Conservation (phyloP, 306 rosid species). For the Malus orientalis region DNA sequence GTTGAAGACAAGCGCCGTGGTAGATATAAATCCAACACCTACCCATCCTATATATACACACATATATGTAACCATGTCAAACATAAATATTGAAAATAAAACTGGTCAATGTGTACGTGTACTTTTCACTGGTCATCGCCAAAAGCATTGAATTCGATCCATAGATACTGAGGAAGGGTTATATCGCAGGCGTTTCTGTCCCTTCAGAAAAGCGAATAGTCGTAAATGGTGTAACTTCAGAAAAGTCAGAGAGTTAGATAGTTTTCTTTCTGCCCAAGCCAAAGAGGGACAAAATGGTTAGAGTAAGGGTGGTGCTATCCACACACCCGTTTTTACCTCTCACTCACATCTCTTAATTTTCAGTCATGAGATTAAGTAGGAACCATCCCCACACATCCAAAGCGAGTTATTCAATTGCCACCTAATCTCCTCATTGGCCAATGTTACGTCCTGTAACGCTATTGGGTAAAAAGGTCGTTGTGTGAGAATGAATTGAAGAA, state of each 20-base stretch:
- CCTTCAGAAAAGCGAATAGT: neutral
- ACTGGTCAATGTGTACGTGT: neutral
- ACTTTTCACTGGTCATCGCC: neutral
- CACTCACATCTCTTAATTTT: too few species aligned
- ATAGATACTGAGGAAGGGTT: neutral
- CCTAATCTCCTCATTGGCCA: too few species aligned
- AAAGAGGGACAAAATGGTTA: neutral
- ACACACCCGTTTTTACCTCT: too few species aligned
- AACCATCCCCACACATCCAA: too few species aligned
- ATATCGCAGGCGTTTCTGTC: neutral
- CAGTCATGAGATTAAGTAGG: too few species aligned
- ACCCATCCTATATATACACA: neutral
- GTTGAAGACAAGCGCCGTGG: neutral
- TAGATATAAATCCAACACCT: neutral
- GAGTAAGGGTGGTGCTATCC: neutral
- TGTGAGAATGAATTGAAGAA: too few species aligned
- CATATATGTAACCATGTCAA: neutral
- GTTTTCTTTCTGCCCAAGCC: neutral
- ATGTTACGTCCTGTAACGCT: too few species aligned
- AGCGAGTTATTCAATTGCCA: too few species aligned
- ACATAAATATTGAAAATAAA: neutral
- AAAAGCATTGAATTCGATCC: neutral
- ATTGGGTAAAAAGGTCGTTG: too few species aligned
- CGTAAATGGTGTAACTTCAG: too few species aligned
- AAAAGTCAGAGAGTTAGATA: too few species aligned